These are phyloP conservation scores for Cryomyces minteri DNA, from an alignment of 495 filamentous ascomycete genomes.

Conservation along the genomic window DNA sequence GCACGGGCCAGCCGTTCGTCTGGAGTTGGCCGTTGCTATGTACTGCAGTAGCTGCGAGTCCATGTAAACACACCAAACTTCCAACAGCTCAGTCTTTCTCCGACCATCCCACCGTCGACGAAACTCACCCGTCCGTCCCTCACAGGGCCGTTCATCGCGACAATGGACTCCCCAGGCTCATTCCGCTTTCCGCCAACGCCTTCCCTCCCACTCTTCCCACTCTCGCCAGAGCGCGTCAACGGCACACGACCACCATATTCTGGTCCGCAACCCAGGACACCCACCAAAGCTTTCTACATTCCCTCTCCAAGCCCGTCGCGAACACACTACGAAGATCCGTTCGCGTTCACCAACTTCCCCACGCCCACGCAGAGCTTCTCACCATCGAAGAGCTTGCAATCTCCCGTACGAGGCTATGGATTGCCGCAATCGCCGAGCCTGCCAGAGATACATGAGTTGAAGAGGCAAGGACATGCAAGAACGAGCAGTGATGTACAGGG, in stretches of 20 bases:
- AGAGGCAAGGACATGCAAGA: conserved; percentile 18
- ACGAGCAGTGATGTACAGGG: conserved; percentile 58
- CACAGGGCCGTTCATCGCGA: not conserved
- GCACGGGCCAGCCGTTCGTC: no score
- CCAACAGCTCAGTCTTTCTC: no score
- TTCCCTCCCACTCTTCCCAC: conserved; percentile 45
- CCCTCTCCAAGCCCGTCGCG: conserved; percentile 3
- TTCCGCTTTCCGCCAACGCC: conserved; percentile 13
- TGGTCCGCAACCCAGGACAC: conserved; percentile 5
- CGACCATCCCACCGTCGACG: no score
- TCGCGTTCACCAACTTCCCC: not conserved
- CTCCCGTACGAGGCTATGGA: conserved; percentile 2
- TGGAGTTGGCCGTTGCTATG: no score
- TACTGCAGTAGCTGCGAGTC: no score
- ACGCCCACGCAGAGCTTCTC: not conserved
- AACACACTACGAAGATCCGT: not conserved
- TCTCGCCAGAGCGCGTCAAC: conserved; percentile 70
- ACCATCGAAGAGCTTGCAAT: conserved; percentile 2
- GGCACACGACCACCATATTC: conserved; percentile 14
- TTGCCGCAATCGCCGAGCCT: conserved; percentile 33
- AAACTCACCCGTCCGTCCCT: no score
- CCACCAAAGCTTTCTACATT: not conserved
- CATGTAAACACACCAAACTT: no score
- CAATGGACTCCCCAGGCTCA: not conserved
- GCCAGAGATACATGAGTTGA: conserved; percentile 26